Evolutionary conservation across 257 asterid species (phyloP), one percentile per base, ranked within the genome.

Genomic region (Avicennia marina): DNA sequence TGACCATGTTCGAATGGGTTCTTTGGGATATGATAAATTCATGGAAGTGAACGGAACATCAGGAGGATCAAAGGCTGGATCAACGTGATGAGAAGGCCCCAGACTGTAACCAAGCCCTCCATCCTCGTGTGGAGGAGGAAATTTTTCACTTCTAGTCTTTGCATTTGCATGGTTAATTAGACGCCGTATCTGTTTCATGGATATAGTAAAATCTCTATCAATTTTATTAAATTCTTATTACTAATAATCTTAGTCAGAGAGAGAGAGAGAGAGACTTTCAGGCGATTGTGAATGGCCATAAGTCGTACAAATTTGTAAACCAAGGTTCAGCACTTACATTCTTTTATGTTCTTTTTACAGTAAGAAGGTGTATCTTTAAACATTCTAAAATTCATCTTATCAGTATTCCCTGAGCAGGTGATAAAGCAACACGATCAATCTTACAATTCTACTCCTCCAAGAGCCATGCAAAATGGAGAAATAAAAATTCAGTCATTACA

Each of bases 71-170:
- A 55, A 73, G 32, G 73, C 32, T 13, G 87, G 70, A 39, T 75
- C 82, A 12, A 73, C 69, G 64, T 67, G 75, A 60, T 73, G 77
- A 1, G 86, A 59, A 11, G 84, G 68, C 2, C 77, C 89, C 71
- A 83, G 21, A 12, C 84, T 68, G 53, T 75, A 84, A 54, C 89
- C 86, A 2, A 84, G 79, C 4, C 86, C 78, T 58, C 94, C 94
- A 45, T 80, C 93, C 56, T 78, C 81, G 75, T 81, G 89, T 15
- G 88, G 94, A 1, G 94, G 94, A 11, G 94, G 94, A 22, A 84
- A 84, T 50, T 84, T 84, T 41, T 81, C 89, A 7, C 75, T 70
- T 36, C 64, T 70, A 71, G 71, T 70, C 67, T 70, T 70, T 58
- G 75, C 75, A 53, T 70, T 70, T 36, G 75, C 71, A 13, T 81